Conservation (phyloP, 306 rosid species). For the Boehmeria nivea region DNA sequence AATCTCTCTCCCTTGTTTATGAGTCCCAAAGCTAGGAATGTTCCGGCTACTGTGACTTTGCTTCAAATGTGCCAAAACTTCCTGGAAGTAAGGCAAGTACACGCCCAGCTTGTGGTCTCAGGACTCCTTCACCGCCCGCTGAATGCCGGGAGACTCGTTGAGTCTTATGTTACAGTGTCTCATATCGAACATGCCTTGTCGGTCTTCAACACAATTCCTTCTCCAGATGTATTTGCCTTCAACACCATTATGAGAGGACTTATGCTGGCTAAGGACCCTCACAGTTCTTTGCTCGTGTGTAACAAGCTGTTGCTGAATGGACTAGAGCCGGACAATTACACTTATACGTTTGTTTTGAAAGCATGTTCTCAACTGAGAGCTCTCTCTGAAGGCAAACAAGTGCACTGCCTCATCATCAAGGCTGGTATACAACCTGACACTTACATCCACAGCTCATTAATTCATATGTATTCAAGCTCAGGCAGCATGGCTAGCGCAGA, state of each 20-base stretch:
- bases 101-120: conserved; percentile 33
- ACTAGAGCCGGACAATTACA: conserved; percentile 33
- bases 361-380: conserved; percentile 45
- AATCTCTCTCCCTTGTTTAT: not conserved
- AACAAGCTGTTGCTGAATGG: conserved; percentile 23
- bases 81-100: conserved; percentile 35
- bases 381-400: conserved; percentile 38
- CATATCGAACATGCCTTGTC: conserved; percentile 24
- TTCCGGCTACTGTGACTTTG: conserved; percentile 28
- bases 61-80: conserved; percentile 35
- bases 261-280: conserved; percentile 10
- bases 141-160: conserved; percentile 41
- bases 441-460: conserved; percentile 37
- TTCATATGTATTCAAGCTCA: conserved; percentile 32
- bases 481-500: conserved; percentile 33
- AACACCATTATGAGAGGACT: conserved; percentile 42
- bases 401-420: conserved; percentile 39
- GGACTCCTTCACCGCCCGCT: conserved; percentile 30
- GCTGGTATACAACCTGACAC: conserved; percentile 30
- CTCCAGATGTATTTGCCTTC: conserved; percentile 41
- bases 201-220: conserved; percentile 16
- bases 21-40: conserved; percentile 3
- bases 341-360: conserved; percentile 40
- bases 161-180: conserved; percentile 27
- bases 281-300: conserved; percentile 26